phyloP scores from a whole-genome alignment of 2,329 filamentous ascomycete species.

The Didymella exigua region DNA sequence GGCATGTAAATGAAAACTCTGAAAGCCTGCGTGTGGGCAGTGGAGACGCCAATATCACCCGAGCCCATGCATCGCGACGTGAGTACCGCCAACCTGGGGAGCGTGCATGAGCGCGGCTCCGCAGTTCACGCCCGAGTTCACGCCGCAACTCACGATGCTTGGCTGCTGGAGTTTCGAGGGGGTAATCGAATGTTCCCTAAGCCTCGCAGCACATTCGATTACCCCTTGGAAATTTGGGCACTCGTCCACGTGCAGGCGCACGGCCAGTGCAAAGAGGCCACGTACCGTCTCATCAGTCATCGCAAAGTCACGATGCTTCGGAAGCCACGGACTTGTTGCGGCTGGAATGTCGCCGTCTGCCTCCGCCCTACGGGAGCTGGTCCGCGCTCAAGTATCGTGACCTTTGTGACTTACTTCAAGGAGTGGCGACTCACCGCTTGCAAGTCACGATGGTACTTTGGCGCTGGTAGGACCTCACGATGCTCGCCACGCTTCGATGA shows the following conservation, averaged over 20 bases:
- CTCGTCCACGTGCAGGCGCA: background rate
- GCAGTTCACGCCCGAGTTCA: constrained; percentile 18
- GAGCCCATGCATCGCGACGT: background rate
- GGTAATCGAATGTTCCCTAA: constrained; percentile 1
- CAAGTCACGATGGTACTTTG: constrained; percentile 32
- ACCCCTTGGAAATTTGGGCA: constrained; percentile 6
- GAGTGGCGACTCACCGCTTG: constrained; percentile 33
- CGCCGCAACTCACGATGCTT: constrained; percentile 38
- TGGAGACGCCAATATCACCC: constrained; percentile 11
- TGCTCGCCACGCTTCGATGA: constrained; percentile 16
- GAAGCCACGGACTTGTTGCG: background rate
- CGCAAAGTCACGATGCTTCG: constrained; percentile 8
- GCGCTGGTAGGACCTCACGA: constrained; percentile 12
- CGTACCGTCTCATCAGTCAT: constrained; percentile 18
- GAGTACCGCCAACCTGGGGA: background rate
- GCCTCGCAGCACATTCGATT: background rate
- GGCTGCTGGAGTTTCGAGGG: constrained; percentile 21
- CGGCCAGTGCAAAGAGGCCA: constrained; percentile 3
- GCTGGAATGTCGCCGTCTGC: background rate
- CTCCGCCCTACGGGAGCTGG: background rate
- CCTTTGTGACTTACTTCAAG: constrained; percentile 6
- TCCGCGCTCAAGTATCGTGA: constrained; percentile 7
- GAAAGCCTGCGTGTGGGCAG: background rate
- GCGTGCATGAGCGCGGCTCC: constrained; percentile 11
- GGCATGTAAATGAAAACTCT: constrained; percentile 12